Base-by-base conservation (phyloP, 1,284 basidiomycete species). In the Moesziomyces sp. region DNA sequence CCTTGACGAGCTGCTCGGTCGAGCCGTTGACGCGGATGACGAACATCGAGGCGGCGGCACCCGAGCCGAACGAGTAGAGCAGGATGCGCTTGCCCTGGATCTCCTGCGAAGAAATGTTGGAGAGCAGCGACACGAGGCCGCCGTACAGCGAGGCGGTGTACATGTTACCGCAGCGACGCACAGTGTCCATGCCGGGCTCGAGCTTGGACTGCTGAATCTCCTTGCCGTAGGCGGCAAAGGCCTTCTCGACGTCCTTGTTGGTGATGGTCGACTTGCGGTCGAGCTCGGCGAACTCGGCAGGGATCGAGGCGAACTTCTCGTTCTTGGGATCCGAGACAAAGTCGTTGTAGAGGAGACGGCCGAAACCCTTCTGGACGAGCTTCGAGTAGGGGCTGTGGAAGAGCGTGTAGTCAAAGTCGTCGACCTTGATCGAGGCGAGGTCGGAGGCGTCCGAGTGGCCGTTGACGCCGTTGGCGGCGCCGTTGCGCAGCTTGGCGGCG, bases 81-180 rank as follows among this genome's bases (percentile, higher is more conserved):
- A 90, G 91, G 83, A 96, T 87, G 45, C 79, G 75, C 77, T 83
- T 84, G 74, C 79, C 80, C 70, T 82, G 70, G n/a, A 83, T 71
- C 47, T 79, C 71, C 43, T 58, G 49, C 44, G 77, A 67, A 5
- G 70, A 30, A 19, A 75, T 52, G 77, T 83, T 83, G 54, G 67
- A 65, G 23, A 83, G 62, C 56, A 83, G 63, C 35, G 78, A 93
- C 38, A 94, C 92, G 64, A 99, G 89, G 74, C 93, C 94, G 59
- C 93, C 94, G 85, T 96, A 98, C 28, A 99, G 88, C 46, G 93
- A 95, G n/a, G 92, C 96, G 23, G 96, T 95, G 89, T 99, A 98
- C 92, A 96, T 97, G 90, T 99, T 98, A 18, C 96, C 96, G 82
- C 79, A 78, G 56, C 81, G 71, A 50, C 80, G 75, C 40, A 83